A percentile compares a stretch with the other conserved stretches of the same genome.
Evolutionary conservation across 768 basidiomycete genomes (phyloP).

Genomic region (Panus rudis): DNA sequence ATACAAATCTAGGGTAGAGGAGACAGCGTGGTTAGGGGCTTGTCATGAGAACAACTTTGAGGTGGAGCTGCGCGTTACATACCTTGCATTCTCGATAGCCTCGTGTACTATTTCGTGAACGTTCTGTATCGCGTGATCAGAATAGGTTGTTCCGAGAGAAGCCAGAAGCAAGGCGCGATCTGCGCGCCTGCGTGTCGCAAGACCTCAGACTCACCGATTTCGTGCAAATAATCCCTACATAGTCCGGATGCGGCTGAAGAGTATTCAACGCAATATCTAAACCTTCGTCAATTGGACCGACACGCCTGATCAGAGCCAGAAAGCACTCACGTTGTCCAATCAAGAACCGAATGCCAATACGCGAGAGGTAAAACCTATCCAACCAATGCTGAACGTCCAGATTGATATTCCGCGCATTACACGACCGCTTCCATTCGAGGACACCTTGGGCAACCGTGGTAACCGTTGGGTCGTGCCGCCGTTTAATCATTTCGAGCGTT

Average conservation of each 20-base stretch:
- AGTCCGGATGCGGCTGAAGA: conserved; percentile 80
- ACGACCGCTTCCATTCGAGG: conserved; percentile 86
- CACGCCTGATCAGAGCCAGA: conserved; percentile 2
- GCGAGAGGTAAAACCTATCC: conserved; percentile 93
- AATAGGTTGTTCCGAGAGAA: neutral
- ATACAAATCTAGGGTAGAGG: conserved; percentile 49
- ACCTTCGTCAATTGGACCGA: neutral
- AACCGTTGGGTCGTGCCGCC: conserved; percentile 93
- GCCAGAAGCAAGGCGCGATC: neutral
- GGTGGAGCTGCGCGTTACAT: conserved; percentile 1
- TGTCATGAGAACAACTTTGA: neutral
- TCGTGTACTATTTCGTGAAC: conserved; percentile 97
- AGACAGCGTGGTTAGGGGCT: neutral
- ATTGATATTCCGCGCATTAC: conserved; percentile 65
- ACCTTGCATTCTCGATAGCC: conserved; percentile 90
- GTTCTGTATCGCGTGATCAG: conserved; percentile 41
- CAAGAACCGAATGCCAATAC: conserved; percentile 93
- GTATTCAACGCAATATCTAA: conserved; percentile 92
- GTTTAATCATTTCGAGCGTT: conserved; percentile 82
- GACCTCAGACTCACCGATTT: conserved; percentile 75
- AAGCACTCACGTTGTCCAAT: conserved; percentile 78
- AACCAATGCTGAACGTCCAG: conserved; percentile 92
- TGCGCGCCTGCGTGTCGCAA: neutral
- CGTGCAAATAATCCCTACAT: conserved; percentile 97
- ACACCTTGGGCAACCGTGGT: conserved; percentile 96